phyloP scores from a whole-genome alignment of 306 rosid genomes.

The Crataegus laevigata region DNA sequence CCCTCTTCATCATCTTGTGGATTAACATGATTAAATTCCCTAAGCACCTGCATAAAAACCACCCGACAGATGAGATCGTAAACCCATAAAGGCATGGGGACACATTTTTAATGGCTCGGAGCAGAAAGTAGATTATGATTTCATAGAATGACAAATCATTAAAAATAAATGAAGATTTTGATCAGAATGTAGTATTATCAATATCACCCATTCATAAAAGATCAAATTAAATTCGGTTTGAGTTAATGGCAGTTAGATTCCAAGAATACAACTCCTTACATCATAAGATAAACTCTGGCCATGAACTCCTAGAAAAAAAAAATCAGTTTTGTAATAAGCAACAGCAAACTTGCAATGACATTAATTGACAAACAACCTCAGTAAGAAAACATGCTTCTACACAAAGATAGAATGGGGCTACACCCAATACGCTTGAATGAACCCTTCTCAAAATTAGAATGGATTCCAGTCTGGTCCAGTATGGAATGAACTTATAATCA shows the following conservation, averaged over 20 bases:
- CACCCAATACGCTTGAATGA: too few species aligned
- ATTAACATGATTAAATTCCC: slow-evolving; percentile 97
- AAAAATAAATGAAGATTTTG: not conserved
- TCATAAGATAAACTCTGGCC: not conserved
- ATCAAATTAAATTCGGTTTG: not conserved
- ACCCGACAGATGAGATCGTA: slow-evolving; percentile 16
- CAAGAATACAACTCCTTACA: not conserved
- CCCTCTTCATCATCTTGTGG: slow-evolving; percentile 98
- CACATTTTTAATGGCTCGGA: not conserved
- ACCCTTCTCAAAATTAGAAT: too few species aligned
- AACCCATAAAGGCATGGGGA: not conserved
- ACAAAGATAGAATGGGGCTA: not conserved
- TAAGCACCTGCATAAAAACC: slow-evolving; percentile 58
- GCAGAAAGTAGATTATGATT: not conserved
- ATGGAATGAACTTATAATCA: too few species aligned
- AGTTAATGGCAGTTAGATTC: not conserved
- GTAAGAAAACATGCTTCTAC: not conserved
- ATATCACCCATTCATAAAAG: not conserved
- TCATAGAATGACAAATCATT: not conserved
- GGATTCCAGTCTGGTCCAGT: too few species aligned
- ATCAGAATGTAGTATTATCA: not conserved
- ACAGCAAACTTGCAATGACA: not conserved
- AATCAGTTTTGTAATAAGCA: not conserved
- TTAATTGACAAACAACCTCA: not conserved
- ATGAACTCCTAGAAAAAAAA: not conserved